phyloP scores from a whole-genome alignment of 768 basidiomycete genomes.

The Hortiboletus campestris region DNA sequence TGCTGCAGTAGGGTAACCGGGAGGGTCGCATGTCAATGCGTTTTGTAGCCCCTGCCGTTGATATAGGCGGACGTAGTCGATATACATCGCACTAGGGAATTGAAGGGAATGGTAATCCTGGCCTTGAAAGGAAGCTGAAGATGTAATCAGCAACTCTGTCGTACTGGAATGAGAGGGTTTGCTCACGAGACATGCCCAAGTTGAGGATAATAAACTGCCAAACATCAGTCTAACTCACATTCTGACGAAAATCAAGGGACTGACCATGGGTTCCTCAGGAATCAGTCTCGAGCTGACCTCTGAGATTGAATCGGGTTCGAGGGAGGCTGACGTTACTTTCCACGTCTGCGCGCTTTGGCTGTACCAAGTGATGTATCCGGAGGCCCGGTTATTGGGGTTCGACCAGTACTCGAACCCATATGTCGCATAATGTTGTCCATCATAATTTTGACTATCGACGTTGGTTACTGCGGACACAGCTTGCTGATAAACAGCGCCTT shows the following conservation, averaged over 20 bases:
- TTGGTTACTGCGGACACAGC: constrained; percentile 64
- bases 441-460: constrained; percentile 56
- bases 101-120: constrained; percentile 35
- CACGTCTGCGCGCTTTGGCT: constrained; percentile 65
- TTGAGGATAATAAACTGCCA: constrained; percentile 80
- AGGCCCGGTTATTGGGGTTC: constrained; percentile 57
- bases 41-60: constrained; percentile 71
- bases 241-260: constrained; percentile 24
- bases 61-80: constrained; percentile 91
- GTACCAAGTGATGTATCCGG: constrained; percentile 88
- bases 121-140: constrained; percentile 60
- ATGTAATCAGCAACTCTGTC: constrained; percentile 3
- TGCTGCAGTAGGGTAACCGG: constrained; percentile 68
- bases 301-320: constrained; percentile 62
- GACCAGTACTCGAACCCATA: constrained; percentile 85
- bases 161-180: not conserved
- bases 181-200: constrained; percentile 69
- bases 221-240: constrained; percentile 7
- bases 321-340: constrained; percentile 61
- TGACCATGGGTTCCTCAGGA: constrained; percentile 91
- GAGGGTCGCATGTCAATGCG: constrained; percentile 78
- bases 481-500: constrained; percentile 72
- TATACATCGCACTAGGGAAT: constrained; percentile 78
- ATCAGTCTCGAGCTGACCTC: constrained; percentile 65
- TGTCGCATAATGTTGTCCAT: constrained; percentile 49